Conservation (phyloP, 1,284 basidiomycete genomes). For the Irpex sp. region DNA sequence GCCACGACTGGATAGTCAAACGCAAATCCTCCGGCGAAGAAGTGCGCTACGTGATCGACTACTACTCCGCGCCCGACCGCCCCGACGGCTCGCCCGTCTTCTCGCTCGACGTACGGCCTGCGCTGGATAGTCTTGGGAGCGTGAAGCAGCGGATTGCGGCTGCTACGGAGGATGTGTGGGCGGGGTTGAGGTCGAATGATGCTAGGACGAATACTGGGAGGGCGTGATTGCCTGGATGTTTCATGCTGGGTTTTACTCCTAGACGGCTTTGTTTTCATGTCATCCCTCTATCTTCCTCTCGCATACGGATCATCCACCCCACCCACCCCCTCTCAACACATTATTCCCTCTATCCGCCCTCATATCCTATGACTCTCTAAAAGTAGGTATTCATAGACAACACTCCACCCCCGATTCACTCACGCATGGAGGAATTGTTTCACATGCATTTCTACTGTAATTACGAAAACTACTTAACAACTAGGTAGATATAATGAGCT, state of each 20-base stretch:
- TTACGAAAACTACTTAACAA: neutral
- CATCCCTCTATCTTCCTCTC: no score
- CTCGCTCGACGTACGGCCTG: conserved; percentile 88
- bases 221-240: neutral
- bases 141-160: conserved; percentile 68
- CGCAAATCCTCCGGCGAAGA: conserved; percentile 70
- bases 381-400: neutral
- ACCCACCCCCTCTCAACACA: neutral
- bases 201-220: neutral
- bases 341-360: neutral
- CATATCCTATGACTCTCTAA: neutral
- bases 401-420: no score
- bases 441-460: neutral
- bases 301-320: no score
- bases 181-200: conserved; percentile 6
- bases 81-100: conserved; percentile 89
- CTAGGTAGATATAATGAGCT: neutral
- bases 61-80: conserved; percentile 87
- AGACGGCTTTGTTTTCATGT: no score
- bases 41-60: conserved; percentile 95
- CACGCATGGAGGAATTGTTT: no score
- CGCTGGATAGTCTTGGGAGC: conserved; percentile 76
- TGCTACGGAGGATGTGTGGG: conserved; percentile 72
- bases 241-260: neutral
- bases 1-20: conserved; percentile 97